Conservation (phyloP, 805 yeast species). For the Teunomyces kruisii region DNA sequence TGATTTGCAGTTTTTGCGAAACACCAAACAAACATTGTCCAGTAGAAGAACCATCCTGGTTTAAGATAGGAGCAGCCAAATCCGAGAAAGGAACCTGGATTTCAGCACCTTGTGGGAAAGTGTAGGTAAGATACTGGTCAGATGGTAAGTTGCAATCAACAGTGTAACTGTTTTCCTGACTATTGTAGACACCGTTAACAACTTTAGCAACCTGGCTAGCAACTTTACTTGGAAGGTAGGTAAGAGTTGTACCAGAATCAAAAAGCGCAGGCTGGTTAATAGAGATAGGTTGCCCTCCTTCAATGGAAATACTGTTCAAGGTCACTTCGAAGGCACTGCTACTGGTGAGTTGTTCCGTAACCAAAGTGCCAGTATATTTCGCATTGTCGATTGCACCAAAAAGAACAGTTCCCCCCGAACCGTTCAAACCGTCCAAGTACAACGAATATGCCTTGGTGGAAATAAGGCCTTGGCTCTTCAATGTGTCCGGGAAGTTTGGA, state of each 20-base stretch:
- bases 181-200: constrained; percentile 1
- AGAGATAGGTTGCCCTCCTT: not conserved
- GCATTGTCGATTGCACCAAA: constrained; percentile 25
- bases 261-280: constrained; percentile 2
- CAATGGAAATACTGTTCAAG: constrained; percentile 1
- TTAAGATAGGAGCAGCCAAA: not conserved
- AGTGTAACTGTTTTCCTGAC: not conserved
- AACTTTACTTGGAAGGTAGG: constrained; percentile 5
- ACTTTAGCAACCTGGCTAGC: not conserved
- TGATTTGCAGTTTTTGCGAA: not conserved
- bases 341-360: not conserved
- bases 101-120: constrained; percentile 4
- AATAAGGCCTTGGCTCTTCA: constrained; percentile 12
- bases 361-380: constrained; percentile 14
- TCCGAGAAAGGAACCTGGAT: constrained; percentile 8
- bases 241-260: constrained; percentile 11
- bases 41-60: not conserved
- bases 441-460: constrained; percentile 11
- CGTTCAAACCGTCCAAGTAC: constrained; percentile 12
- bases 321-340: constrained; percentile 1
- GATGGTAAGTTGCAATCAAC: constrained; percentile 7
- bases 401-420: constrained; percentile 17
- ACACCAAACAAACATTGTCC: not conserved
- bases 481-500: constrained; percentile 11
- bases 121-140: constrained; percentile 6